Evolutionary conservation across 2,329 filamentous ascomycete genomes (phyloP), one percentile per base, ranked within the genome.

Genomic region (Pseudomassariella vexata): DNA sequence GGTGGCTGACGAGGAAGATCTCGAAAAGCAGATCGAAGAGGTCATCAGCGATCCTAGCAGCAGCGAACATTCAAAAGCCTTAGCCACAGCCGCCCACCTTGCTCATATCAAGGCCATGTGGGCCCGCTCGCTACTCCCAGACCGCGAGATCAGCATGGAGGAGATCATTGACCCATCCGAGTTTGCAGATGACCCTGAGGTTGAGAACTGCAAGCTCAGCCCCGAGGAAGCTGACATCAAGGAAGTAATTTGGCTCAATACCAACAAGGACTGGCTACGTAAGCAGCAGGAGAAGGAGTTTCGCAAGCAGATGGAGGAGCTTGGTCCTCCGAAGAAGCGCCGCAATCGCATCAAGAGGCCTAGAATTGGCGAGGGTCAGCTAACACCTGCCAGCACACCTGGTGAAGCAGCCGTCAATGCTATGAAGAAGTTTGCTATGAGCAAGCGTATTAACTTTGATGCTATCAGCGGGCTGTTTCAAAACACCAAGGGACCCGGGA

Each of bases 251-350:
- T 98, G 92, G 92, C 79, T 94, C 25, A 89, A 90, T 38, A 81
- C 89, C 53, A 96, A 98, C 58, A 88, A 92, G 54, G 87, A 94
- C 45, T 98, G 89, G 75, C 69, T 98, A 23, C 84, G 90, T 7
- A 75, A 79, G 29, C 83, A 94, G 52, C 88, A 95, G 51, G 79
- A 85, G 38, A 94, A 92, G 57, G 70, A 83, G 6, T 82, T 94
- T 35, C 76, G 83, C 23, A 75, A 79, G 37, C 85, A 88, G 56
- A 63, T 76, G 40, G 74, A 73, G 37, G 46, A 46, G 11, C 36
- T 56, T 5, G 62, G 54, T 17, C 70, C 68, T 42, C 72, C 66
- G 35, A 84, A 70, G 60, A 71, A 68, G 35, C 70, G 62, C n/a
- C 66, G 76, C 16, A 71, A 71, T 32, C 65, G 55, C 5, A 37